Conservation (phyloP, 768 basidiomycete genomes). For the Rhizopogon vulgaris region DNA sequence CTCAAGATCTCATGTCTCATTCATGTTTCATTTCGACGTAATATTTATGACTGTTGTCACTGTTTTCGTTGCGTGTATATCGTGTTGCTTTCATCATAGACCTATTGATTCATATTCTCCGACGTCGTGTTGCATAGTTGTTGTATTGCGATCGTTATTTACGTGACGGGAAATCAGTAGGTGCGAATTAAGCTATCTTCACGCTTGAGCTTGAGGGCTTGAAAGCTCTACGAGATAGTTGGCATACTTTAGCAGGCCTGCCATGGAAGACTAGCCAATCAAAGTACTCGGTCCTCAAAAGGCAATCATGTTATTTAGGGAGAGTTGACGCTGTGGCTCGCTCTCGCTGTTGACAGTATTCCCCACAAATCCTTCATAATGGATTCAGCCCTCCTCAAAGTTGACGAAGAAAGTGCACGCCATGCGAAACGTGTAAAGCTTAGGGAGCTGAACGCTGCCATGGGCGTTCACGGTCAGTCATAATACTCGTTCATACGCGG, state of each 20-base stretch:
- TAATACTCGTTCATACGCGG: not conserved
- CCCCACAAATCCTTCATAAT: constrained; percentile 5
- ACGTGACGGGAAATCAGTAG: not conserved
- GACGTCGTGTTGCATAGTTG: not conserved
- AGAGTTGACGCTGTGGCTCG: not conserved
- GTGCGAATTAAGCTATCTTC: not conserved
- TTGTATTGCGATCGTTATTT: not conserved
- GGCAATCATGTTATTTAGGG: not conserved
- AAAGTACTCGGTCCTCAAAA: not conserved
- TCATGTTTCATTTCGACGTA: not conserved
- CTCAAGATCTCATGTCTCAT: not conserved
- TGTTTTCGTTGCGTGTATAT: not conserved
- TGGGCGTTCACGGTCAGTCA: constrained; percentile 41
- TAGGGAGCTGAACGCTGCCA: constrained; percentile 49
- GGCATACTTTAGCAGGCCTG: no score
- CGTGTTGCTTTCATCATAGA: not conserved
- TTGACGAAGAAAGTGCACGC: constrained; percentile 47
- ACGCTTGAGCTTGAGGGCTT: no score
- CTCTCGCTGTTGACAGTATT: not conserved
- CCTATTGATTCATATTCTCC: not conserved
- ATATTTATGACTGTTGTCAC: not conserved
- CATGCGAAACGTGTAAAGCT: constrained; percentile 52
- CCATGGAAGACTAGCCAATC: not conserved
- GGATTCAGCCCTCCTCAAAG: constrained; percentile 27
- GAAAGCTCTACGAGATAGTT: no score